Conservation (phyloP, 2,329 filamentous ascomycete species). For the Fusarium tjaetaba region DNA sequence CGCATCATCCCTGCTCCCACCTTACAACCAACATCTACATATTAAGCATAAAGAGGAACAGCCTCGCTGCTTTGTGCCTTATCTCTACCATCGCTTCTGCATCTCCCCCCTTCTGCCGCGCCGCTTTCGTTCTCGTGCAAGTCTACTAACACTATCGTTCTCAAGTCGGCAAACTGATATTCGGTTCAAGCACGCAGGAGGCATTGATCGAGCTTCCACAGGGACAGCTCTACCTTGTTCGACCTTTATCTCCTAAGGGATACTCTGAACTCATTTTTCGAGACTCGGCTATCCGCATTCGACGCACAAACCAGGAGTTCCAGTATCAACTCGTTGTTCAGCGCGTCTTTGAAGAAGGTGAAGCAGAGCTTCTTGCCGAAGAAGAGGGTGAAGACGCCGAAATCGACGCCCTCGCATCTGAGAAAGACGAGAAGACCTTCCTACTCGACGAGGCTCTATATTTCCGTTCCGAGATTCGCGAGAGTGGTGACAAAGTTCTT, state of each 20-base stretch:
- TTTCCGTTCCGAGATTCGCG: conserved; percentile 84
- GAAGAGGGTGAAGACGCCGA: conserved; percentile 87
- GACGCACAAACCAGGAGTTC: conserved; percentile 91
- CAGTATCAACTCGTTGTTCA: conserved; percentile 98
- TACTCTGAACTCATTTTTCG: conserved; percentile 99
- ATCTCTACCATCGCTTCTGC: background rate
- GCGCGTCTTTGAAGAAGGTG: conserved; percentile 95
- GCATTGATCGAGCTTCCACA: conserved; percentile 93
- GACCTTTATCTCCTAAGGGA: conserved; percentile 93
- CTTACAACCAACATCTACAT: conserved; percentile 19
- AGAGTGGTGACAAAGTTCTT: conserved; percentile 84
- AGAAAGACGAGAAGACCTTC: conserved; percentile 98
- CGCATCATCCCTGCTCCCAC: conserved; percentile 32
- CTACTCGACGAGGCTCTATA: conserved; percentile 91
- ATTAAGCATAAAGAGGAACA: conserved; percentile 11
- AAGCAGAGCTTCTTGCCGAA: conserved; percentile 89
- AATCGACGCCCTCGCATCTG: conserved; percentile 75
- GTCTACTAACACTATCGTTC: conserved; percentile 19
- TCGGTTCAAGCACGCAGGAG: conserved; percentile 87
- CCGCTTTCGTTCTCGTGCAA: background rate
- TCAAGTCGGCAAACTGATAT: conserved; percentile 89
- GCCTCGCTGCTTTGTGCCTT: conserved; percentile 5
- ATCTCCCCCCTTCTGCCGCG: background rate
- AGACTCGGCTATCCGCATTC: conserved; percentile 91
- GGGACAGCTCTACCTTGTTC: conserved; percentile 96